A percentile compares a stretch with the other conserved stretches of the same genome.
Conservation (phyloP, 305 asterid genomes). For the Fraxinus latifolia region DNA sequence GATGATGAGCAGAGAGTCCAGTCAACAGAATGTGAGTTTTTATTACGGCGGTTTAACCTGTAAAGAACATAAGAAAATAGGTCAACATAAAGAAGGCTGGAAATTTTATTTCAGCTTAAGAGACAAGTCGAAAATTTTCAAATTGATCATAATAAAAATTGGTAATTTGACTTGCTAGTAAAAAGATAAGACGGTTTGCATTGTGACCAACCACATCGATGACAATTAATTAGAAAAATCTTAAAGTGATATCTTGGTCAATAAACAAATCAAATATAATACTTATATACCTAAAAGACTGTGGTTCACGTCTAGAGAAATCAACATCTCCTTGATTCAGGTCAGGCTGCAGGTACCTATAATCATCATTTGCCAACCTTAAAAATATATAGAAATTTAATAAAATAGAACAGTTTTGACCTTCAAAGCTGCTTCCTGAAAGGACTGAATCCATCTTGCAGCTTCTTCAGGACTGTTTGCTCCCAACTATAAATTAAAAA, state of each 20-base stretch:
- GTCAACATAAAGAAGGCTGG: constrained; percentile 14
- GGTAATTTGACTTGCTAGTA: constrained; percentile 24
- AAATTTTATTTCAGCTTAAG: not conserved
- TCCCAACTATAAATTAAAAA: constrained; percentile 63
- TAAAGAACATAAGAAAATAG: constrained; percentile 22
- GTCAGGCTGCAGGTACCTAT: constrained; percentile 53
- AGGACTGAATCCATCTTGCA: constrained; percentile 89
- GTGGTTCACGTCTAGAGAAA: constrained; percentile 42
- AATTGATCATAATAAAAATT: constrained; percentile 8
- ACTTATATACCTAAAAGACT: constrained; percentile 55
- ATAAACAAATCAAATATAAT: constrained; percentile 20
- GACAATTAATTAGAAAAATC: constrained; percentile 18
- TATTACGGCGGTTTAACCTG: constrained; percentile 62
- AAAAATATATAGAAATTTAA: constrained; percentile 20
- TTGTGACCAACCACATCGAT: constrained; percentile 13
- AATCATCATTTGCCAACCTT: constrained; percentile 35
- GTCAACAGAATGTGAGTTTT: constrained; percentile 58
- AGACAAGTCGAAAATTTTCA: constrained; percentile 4
- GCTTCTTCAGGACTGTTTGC: constrained; percentile 98
- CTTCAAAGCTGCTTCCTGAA: constrained; percentile 87
- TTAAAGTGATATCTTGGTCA: not conserved
- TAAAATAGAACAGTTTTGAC: constrained; percentile 35
- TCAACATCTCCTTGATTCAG: constrained; percentile 50
- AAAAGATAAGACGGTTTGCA: not conserved
- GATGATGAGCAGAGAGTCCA: constrained; percentile 81